Conservation (phyloP, 495 filamentous ascomycete genomes). For the Penicillium fimorum region DNA sequence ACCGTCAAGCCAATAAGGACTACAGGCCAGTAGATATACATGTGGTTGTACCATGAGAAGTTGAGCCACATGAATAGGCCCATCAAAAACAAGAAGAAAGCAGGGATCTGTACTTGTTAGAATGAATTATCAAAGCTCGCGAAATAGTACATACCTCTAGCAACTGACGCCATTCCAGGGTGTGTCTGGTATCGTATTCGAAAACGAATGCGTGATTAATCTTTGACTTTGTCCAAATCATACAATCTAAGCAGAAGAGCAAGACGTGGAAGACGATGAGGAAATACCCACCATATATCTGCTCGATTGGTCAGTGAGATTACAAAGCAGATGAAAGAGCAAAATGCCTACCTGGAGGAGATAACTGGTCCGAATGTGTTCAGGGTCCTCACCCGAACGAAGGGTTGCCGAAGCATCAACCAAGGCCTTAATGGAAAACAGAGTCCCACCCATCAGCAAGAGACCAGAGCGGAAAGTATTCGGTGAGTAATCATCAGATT, state of each 20-base stretch:
- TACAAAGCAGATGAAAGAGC: slow-evolving; percentile 1
- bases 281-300: slow-evolving; percentile 87
- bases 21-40: slow-evolving; percentile 89
- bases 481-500: slow-evolving; percentile 65
- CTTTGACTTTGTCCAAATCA: slow-evolving; percentile 75
- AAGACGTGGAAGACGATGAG: slow-evolving; percentile 69
- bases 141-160: slow-evolving; percentile 53
- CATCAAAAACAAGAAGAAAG: slow-evolving; percentile 71
- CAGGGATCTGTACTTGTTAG: slow-evolving; percentile 57
- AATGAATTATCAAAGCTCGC: not conserved
- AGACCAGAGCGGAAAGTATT: slow-evolving; percentile 78
- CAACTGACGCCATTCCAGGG: slow-evolving; percentile 85
- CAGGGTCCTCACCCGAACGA: slow-evolving; percentile 39
- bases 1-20: slow-evolving; percentile 68
- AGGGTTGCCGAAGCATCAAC: slow-evolving; percentile 62
- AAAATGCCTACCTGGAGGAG: slow-evolving; percentile 60
- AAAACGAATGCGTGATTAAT: slow-evolving; percentile 98
- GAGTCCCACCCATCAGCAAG: slow-evolving; percentile 67
- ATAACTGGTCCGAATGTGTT: slow-evolving; percentile 64
- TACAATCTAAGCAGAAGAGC: slow-evolving; percentile 75
- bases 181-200: slow-evolving; percentile 84
- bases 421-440: slow-evolving; percentile 74
- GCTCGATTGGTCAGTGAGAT: slow-evolving; percentile 30
- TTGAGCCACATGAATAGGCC: slow-evolving; percentile 85
- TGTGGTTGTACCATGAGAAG: slow-evolving; percentile 64